Evolutionary conservation across 2,329 filamentous ascomycete species (phyloP).

Genomic region (Exophiala mesophila): DNA sequence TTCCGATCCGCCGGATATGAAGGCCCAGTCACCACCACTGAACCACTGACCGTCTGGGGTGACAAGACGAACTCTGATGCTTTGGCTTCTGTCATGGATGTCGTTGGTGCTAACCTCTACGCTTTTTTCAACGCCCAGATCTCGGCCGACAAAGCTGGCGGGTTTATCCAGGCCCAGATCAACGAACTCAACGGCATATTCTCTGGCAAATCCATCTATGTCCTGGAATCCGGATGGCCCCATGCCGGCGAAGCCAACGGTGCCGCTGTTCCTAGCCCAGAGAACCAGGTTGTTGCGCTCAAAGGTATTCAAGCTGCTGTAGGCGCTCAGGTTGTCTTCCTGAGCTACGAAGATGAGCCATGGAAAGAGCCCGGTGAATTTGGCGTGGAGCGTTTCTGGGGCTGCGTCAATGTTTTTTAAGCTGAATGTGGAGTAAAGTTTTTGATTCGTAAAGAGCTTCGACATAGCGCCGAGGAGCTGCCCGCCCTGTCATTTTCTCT

Average conservation of each 20-base stretch:
- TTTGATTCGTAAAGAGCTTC: too few relatives aligned
- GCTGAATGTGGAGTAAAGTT: too few relatives aligned
- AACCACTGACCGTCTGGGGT: constrained; percentile 72
- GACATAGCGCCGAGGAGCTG: too few relatives aligned
- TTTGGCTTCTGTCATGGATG: constrained; percentile 70
- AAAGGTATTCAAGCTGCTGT: constrained; percentile 60
- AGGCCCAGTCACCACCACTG: constrained; percentile 75
- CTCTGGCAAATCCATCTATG: constrained; percentile 66
- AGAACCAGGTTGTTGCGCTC: constrained; percentile 69
- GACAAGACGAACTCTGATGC: constrained; percentile 43
- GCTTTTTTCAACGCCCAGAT: constrained; percentile 82
- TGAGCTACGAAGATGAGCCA: constrained; percentile 71
- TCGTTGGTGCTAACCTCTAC: constrained; percentile 83
- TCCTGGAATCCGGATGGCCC: constrained; percentile 92
- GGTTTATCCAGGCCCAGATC: constrained; percentile 71
- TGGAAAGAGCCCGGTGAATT: constrained; percentile 74
- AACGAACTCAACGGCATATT: constrained; percentile 66
- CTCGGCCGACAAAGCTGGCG: constrained; percentile 61
- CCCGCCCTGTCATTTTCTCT: background rate
- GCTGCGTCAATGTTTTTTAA: constrained; percentile 55
- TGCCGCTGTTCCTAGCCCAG: constrained; percentile 59
- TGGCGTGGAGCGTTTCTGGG: constrained; percentile 76
- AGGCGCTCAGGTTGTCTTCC: constrained; percentile 70
- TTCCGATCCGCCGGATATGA: constrained; percentile 64
- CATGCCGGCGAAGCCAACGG: constrained; percentile 65